A percentile compares a stretch with the other conserved stretches of the same genome.
Evolutionary conservation across 768 basidiomycete genomes (phyloP).

Genomic region (Cantharellus cinnabarinus): DNA sequence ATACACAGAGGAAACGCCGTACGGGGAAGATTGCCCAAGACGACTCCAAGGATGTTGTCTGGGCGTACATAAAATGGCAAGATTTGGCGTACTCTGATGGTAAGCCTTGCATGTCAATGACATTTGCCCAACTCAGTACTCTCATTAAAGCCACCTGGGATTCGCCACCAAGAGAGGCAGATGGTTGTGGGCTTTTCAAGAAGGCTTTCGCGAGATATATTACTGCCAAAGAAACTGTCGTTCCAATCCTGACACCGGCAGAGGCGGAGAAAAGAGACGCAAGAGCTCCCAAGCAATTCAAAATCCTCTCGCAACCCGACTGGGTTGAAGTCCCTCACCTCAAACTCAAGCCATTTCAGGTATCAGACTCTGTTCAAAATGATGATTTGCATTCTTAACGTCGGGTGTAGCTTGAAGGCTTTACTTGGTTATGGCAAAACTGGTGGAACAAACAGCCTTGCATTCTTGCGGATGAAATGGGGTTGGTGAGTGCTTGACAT

Average conservation of each 20-base stretch:
- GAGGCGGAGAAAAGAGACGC: slow-evolving; percentile 28
- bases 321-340: slow-evolving; percentile 23
- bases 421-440: slow-evolving; percentile 70
- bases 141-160: slow-evolving; percentile 69
- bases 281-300: slow-evolving; percentile 18
- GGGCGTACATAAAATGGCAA: slow-evolving; percentile 84
- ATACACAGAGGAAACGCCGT: slow-evolving; percentile 39
- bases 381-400: slow-evolving; percentile 2
- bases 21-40: slow-evolving; percentile 25
- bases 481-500: slow-evolving; percentile 32
- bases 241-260: slow-evolving; percentile 29
- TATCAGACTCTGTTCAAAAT: slow-evolving; percentile 12
- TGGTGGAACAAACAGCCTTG: slow-evolving; percentile 76
- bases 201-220: slow-evolving; percentile 49
- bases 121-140: background rate
- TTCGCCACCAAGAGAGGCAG: slow-evolving; percentile 48
- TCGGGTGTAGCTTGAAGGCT: slow-evolving; percentile 40
- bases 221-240: slow-evolving; percentile 34
- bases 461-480: slow-evolving; percentile 97
- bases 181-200: slow-evolving; percentile 41
- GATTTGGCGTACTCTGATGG: slow-evolving; percentile 88
- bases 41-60: slow-evolving; percentile 43
- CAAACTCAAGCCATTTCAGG: slow-evolving; percentile 74
- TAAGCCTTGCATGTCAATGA: slow-evolving; percentile 17
- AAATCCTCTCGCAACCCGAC: slow-evolving; percentile 23